Evolutionary conservation across 306 rosid genomes (phyloP).

Genomic region (Corylus heterophylla): DNA sequence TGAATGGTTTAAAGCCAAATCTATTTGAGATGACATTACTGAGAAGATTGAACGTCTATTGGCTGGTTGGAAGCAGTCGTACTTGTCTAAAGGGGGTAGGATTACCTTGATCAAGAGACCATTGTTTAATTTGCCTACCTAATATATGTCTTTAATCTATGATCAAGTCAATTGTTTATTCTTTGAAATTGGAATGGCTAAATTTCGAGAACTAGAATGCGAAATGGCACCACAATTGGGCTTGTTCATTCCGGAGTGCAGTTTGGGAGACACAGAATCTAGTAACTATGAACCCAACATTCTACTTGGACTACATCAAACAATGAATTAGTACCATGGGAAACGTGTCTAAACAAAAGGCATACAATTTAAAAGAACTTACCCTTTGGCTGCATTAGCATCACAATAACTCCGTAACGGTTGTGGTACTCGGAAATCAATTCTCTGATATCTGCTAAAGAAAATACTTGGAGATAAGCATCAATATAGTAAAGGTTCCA

Average conservation of each 20-base stretch:
- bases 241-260: neutral
- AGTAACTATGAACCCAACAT: neutral
- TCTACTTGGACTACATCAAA: neutral
- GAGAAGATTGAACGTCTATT: no score
- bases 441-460: conserved; percentile 70
- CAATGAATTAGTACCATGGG: neutral
- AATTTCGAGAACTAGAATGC: neutral
- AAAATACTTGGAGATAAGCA: conserved; percentile 19
- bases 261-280: neutral
- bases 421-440: conserved; percentile 80
- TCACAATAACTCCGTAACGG: conserved; percentile 74
- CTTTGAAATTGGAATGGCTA: neutral
- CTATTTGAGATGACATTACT: no score
- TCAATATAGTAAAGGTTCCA: conserved; percentile 18
- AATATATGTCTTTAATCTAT: neutral
- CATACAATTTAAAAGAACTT: conserved; percentile 34
- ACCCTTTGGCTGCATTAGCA: conserved; percentile 58
- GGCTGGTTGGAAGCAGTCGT: no score
- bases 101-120: no score
- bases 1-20: no score
- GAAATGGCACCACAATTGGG: neutral
- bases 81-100: no score
- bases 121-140: no score
- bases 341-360: conserved; percentile 16
- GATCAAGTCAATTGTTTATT: neutral